Base-by-base conservation (phyloP, 2,329 filamentous ascomycete genomes). In the Talaromyces verruculosus region DNA sequence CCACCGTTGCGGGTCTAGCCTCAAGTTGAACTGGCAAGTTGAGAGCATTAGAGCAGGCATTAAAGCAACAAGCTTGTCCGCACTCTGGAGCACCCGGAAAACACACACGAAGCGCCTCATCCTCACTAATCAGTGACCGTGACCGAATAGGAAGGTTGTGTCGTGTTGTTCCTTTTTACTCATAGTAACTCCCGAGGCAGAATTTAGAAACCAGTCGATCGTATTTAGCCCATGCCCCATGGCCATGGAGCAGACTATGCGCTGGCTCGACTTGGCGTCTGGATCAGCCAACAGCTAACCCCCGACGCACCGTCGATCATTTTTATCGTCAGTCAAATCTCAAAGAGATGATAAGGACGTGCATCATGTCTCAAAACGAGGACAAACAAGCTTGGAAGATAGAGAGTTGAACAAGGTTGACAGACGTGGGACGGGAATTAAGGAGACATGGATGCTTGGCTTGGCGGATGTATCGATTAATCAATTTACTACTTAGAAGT, bases 1-100 rank as follows among this genome's bases (percentile, higher is more conserved):
- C 47, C 47, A 51, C 47, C 47, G 47, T 51, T 51, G 47, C 47
- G 47, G 47, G 47, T 51, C 47, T 43, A n/a, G 41, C 41, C 41
- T 43, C 41, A 43, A 22, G 43, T 47, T 22, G 43, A 47, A 47
- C 19, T n/a, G 15, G 15, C 37, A 41, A 37, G 35, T 37, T 37
- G 10, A 35, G 10, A 35, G 33, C 33, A 35, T 35, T 1, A 15
- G 15, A 41, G 39, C 39, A 45, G 22, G 33, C 33, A 35, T 35
- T 1, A 15, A 39, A 41, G 39, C 39, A 45, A 45, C 41, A 45
- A 45, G n/a, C 41, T 45, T 19, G 41, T 19, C 10, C 10, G 33
- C 15, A 37, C 35, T 37, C 35, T 37, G 35, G 19, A 8, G 41
- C 5, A 19, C n/a, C 41, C 41, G 17, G 41, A 19, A 19, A 19